phyloP scores from a whole-genome alignment of 177 flowering plant genomes.

The Telopea speciosissima region DNA sequence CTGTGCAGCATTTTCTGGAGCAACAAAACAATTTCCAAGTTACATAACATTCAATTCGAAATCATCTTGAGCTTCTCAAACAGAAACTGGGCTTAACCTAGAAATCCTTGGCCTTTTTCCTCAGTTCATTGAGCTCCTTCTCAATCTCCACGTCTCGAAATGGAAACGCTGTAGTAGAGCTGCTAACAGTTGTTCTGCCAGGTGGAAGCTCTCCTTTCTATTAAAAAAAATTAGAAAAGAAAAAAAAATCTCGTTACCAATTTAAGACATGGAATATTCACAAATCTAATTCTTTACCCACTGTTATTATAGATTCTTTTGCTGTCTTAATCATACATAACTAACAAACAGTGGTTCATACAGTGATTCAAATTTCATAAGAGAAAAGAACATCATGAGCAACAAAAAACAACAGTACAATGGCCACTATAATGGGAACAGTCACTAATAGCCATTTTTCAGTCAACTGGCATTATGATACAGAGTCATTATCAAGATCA shows the following conservation, averaged over 20 bases:
- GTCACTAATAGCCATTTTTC: not conserved
- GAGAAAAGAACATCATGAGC: too few relatives aligned
- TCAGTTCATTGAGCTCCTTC: constrained; percentile 81
- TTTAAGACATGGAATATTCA: not conserved
- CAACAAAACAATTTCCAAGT: not conserved
- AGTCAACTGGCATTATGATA: not conserved
- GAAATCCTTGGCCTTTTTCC: constrained; percentile 63
- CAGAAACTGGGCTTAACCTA: constrained; percentile 14
- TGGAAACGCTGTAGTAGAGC: constrained; percentile 35
- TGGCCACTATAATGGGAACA: not conserved
- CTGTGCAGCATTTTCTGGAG: not conserved
- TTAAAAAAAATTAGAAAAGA: constrained; percentile 1
- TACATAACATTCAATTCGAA: not conserved
- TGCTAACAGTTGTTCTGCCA: constrained; percentile 60
- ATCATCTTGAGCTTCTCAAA: not conserved
- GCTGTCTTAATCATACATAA: too few relatives aligned
- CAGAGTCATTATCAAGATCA: not conserved
- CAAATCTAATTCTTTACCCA: not conserved
- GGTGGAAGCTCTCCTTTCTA: constrained; percentile 94
- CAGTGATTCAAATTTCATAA: too few relatives aligned
- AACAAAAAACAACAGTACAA: not conserved
- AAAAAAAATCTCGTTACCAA: not conserved
- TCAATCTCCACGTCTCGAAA: constrained; percentile 74
- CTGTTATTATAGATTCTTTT: not conserved
- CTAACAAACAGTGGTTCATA: too few relatives aligned